These are phyloP conservation scores for Kuraishia ogatae DNA, from an alignment of 805 yeast genomes.

Conservation along the genomic window DNA sequence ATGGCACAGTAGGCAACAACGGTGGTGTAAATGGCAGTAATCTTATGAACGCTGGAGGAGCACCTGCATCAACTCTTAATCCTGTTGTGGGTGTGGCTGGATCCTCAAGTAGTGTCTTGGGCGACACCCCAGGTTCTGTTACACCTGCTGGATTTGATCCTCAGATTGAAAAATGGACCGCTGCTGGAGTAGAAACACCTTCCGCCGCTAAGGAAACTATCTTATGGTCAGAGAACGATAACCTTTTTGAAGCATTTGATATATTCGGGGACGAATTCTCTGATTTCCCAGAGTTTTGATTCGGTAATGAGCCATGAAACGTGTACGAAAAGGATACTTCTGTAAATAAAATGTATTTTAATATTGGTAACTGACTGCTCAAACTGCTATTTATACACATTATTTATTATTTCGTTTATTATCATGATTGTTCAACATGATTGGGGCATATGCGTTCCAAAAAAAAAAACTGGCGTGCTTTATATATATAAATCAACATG, in stretches of 20 bases:
- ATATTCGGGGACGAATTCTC: background rate
- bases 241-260: background rate
- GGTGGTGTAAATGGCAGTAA: background rate
- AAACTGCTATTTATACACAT: too few relatives aligned
- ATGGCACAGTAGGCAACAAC: background rate
- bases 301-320: background rate
- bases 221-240: background rate
- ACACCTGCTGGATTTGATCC: background rate
- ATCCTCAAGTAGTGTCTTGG: background rate
- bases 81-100: background rate
- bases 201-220: background rate
- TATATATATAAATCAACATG: too few relatives aligned
- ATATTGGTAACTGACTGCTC: too few relatives aligned
- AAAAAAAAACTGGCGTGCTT: too few relatives aligned
- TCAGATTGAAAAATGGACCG: background rate
- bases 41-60: background rate
- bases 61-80: background rate
- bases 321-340: background rate
- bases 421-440: too few relatives aligned
- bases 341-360: background rate
- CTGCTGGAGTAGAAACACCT: background rate
- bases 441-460: too few relatives aligned
- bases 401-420: too few relatives aligned
- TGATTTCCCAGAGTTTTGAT: background rate
- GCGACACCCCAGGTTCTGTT: background rate